A percentile compares a stretch with the other conserved stretches of the same genome.
phyloP scores from a whole-genome alignment of 176 grass and related monocot genomes.

The Oropetium thomaeum region DNA sequence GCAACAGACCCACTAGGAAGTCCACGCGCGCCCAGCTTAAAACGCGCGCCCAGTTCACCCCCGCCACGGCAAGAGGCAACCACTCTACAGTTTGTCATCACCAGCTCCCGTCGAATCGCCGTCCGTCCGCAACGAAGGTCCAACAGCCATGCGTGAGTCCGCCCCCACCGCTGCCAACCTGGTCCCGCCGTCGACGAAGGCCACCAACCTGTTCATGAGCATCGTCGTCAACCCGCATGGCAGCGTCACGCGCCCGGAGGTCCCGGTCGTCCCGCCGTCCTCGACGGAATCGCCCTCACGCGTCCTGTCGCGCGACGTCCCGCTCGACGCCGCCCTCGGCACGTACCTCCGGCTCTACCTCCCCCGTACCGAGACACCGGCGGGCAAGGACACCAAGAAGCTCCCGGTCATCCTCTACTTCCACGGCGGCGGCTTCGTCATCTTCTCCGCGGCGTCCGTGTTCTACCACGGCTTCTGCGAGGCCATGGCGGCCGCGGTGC shows the following conservation, averaged over 20 bases:
- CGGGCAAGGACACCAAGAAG: neutral
- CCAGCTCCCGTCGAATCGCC: neutral
- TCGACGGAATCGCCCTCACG: neutral
- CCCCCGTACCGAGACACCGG: neutral
- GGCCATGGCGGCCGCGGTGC: conserved; percentile 48
- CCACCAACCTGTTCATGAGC: conserved; percentile 61
- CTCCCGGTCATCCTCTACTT: conserved; percentile 85
- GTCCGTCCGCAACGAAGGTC: neutral
- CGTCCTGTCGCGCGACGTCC: conserved; percentile 63
- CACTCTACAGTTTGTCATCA: no score
- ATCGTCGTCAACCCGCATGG: conserved; percentile 70
- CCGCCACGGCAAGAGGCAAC: no score
- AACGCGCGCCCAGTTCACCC: neutral
- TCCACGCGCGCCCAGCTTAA: neutral
- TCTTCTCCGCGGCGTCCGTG: conserved; percentile 37
- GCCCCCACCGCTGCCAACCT: neutral
- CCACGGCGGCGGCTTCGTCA: conserved; percentile 85
- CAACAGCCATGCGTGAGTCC: conserved; percentile 10
- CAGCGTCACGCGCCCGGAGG: conserved; percentile 55
- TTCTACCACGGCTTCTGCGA: conserved; percentile 70
- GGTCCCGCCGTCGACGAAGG: neutral
- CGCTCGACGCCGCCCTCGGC: conserved; percentile 45
- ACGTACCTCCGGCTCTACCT: conserved; percentile 72
- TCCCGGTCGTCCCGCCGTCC: conserved; percentile 37
- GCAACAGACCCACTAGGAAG: no score